phyloP scores from a whole-genome alignment of 352 stramenopile genomes.

The Phytophthora aleatoria region DNA sequence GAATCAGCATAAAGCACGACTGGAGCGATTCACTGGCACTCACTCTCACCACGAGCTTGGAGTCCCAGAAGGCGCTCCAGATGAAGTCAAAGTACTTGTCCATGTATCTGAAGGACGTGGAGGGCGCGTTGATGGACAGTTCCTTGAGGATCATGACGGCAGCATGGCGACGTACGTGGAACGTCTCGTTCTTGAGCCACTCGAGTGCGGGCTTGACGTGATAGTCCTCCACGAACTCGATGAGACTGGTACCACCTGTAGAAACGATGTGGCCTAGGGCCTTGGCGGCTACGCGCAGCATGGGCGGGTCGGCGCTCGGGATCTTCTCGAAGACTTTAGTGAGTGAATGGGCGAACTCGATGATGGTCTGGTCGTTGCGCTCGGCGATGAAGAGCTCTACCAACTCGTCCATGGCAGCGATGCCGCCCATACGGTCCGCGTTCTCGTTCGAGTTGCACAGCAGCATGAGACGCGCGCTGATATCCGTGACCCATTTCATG shows the following conservation, averaged over 20 bases:
- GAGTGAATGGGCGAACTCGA: conserved; percentile 88
- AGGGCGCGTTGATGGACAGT: conserved; percentile 84
- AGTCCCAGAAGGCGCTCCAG: conserved; percentile 90
- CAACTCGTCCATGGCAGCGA: conserved; percentile 89
- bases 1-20: conserved; percentile 86
- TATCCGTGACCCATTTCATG: conserved; percentile 88
- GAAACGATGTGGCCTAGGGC: conserved; percentile 89
- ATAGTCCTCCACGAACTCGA: conserved; percentile 91
- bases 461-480: conserved; percentile 82
- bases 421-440: conserved; percentile 82
- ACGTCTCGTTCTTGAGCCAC: conserved; percentile 91
- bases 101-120: conserved; percentile 88
- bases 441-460: conserved; percentile 82
- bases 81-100: conserved; percentile 92
- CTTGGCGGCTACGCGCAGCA: conserved; percentile 76
- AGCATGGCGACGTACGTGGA: conserved; percentile 84
- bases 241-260: conserved; percentile 82
- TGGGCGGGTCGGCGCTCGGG: conserved; percentile 68
- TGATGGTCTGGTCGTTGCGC: conserved; percentile 90
- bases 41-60: conserved; percentile 76
- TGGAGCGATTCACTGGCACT: conserved; percentile 85
- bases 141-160: conserved; percentile 90
- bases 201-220: conserved; percentile 87
- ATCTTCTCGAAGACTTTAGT: conserved; percentile 91
- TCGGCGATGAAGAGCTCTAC: conserved; percentile 90